Evolutionary conservation across 2,329 filamentous ascomycete species (phyloP).

Genomic region (Neocatenulostroma microsporum): DNA sequence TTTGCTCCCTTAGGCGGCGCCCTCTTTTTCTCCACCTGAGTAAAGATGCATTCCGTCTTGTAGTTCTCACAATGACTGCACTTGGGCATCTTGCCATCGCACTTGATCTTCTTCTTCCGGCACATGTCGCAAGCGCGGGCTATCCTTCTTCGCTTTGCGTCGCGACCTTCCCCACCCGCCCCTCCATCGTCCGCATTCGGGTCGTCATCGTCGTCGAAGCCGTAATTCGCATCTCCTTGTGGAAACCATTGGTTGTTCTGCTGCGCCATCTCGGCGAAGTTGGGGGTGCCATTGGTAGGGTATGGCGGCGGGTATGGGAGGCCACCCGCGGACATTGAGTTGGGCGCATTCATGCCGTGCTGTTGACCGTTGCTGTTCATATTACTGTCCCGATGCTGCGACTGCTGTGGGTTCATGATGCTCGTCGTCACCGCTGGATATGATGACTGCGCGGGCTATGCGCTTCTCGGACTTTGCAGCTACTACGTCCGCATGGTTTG

Average conservation of each 20-base stretch:
- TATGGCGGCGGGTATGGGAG: too few relatives aligned
- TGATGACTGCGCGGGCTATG: too few relatives aligned
- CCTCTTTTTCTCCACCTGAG: slow-evolving; percentile 97
- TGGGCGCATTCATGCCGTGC: too few relatives aligned
- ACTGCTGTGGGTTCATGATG: too few relatives aligned
- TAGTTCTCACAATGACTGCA: slow-evolving; percentile 97
- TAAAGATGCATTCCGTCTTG: slow-evolving; percentile 96
- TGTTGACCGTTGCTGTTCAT: too few relatives aligned
- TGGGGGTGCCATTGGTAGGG: not conserved
- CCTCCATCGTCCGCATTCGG: slow-evolving; percentile 12
- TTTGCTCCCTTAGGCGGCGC: slow-evolving; percentile 96
- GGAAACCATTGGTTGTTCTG: slow-evolving; percentile 6
- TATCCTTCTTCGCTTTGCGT: slow-evolving; percentile 82
- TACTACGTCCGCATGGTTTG: too few relatives aligned
- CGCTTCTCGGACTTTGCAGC: too few relatives aligned
- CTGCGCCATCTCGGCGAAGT: slow-evolving; percentile 1
- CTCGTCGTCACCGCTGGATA: too few relatives aligned
- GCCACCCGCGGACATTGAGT: too few relatives aligned
- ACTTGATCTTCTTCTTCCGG: slow-evolving; percentile 93
- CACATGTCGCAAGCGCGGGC: slow-evolving; percentile 94
- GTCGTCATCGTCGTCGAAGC: slow-evolving; percentile 10
- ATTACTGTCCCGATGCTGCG: too few relatives aligned
- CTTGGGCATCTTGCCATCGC: slow-evolving; percentile 88
- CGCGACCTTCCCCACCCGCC: slow-evolving; percentile 34
- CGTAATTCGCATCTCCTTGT: slow-evolving; percentile 3